phyloP scores from a whole-genome alignment of 306 rosid genomes.

The Astragalus membranaceus region DNA sequence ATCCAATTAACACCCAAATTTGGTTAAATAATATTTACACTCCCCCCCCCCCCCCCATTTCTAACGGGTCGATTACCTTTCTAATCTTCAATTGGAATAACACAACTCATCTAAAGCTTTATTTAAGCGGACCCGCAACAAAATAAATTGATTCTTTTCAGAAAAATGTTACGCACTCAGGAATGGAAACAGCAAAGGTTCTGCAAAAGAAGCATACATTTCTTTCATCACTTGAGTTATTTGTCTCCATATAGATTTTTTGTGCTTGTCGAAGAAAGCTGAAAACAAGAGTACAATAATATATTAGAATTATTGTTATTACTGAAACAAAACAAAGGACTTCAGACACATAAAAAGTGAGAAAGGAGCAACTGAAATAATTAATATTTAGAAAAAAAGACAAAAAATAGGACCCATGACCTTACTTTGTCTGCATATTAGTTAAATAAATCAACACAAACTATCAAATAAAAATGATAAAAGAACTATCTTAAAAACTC shows the following conservation, averaged over 20 bases:
- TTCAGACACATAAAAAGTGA: constrained; percentile 7
- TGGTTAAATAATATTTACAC: neutral
- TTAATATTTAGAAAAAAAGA: neutral
- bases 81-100: neutral
- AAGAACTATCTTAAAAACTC: neutral
- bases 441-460: neutral
- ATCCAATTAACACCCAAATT: neutral
- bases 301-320: neutral
- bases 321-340: constrained; percentile 18
- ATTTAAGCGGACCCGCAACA: neutral
- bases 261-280: constrained; percentile 87
- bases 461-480: neutral
- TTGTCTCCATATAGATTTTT: constrained; percentile 47
- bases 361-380: neutral
- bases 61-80: neutral
- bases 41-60: neutral
- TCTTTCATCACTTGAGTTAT: constrained; percentile 54
- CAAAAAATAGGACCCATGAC: neutral
- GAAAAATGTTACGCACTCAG: constrained; percentile 11
- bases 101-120: constrained; percentile 20
- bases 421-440: neutral
- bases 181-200: constrained; percentile 11
- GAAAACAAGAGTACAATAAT: constrained; percentile 26
- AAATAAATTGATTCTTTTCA: constrained; percentile 14
- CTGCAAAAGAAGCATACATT: constrained; percentile 50